Evolutionary conservation across 106 monocot species (phyloP), one percentile per base, ranked within the genome.

Genomic region (Platanthera zijinensis): DNA sequence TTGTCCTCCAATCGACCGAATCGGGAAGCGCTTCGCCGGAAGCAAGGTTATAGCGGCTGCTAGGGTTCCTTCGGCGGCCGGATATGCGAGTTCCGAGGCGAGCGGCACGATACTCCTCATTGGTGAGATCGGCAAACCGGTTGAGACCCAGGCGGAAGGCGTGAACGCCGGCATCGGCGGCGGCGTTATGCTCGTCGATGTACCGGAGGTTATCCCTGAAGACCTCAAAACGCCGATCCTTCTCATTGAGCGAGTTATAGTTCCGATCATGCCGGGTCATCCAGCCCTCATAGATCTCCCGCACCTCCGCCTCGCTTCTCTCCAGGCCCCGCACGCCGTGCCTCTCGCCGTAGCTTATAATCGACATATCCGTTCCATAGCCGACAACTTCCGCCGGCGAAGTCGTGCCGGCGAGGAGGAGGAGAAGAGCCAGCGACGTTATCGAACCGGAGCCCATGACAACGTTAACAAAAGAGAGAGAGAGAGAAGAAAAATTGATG

Each of bases 91-190:
- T 12, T 17, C 96, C 93, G 5, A 93, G 80, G 76, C 77, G 87
- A 56, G 7, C 50, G 12, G 82, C 74, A 45, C 93, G 78, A 80
- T 78, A 96, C 87, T 96, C 96, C 71, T 90, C 90, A 70, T 93
- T 93, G 14, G 90, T 96, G 50, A 96, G 79, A 71, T 96, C 96
- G 10, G 96, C 96, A 83, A 96, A 96, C 11, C 85, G 85, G 83
- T 87, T 96, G 48, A 96, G 66, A 15, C 89, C 93, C 12, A 96
- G 74, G 18, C 75, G 66, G 79, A 81, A 96, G 7, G 85, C 78
- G 69, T 85, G 86, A 11, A 54, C 72, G 12, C 85, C 83, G 7
- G 56, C 77, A 50, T 86, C 87, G 39, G 86, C 86, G 48, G 66
- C 83, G 18, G 85, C 82, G 84, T 93, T 96, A 84, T 91, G 89